These are phyloP conservation scores for Xylaria sp. DNA, from an alignment of 2,329 filamentous ascomycete genomes.

Conservation along the genomic window DNA sequence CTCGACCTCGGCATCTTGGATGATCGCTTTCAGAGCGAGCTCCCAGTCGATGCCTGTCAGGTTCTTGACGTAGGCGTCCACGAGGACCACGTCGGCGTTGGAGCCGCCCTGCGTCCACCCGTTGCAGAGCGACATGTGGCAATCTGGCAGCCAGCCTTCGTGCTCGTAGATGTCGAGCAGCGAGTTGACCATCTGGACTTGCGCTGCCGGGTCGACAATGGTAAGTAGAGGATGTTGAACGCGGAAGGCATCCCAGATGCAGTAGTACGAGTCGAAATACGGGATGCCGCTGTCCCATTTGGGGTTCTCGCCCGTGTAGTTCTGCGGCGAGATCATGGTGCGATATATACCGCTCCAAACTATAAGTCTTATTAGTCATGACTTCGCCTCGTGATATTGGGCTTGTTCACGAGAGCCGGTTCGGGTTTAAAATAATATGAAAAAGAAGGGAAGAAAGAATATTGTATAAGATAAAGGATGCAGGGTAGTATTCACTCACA, in stretches of 20 bases:
- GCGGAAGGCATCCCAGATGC: slow-evolving; percentile 73
- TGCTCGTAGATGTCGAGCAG: slow-evolving; percentile 73
- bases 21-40: slow-evolving; percentile 70
- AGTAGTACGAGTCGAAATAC: slow-evolving; percentile 69
- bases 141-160: slow-evolving; percentile 75
- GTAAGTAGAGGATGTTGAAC: slow-evolving; percentile 72
- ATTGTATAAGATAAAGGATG: background rate
- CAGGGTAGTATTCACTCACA: slow-evolving; percentile 46
- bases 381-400: background rate
- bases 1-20: slow-evolving; percentile 72
- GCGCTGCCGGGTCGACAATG: slow-evolving; percentile 68
- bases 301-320: slow-evolving; percentile 74
- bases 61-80: slow-evolving; percentile 72
- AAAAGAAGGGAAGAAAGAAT: background rate
- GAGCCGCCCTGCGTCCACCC: slow-evolving; percentile 76
- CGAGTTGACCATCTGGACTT: slow-evolving; percentile 70
- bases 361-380: slow-evolving; percentile 19
- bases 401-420: too few relatives aligned
- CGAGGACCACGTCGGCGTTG: slow-evolving; percentile 72
- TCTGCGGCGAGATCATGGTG: slow-evolving; percentile 71
- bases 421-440: background rate
- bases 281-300: slow-evolving; percentile 70
- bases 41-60: slow-evolving; percentile 69
- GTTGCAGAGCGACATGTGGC: slow-evolving; percentile 74
- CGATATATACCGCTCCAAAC: slow-evolving; percentile 72